A percentile compares a stretch with the other conserved stretches of the same genome.
Evolutionary conservation across 768 basidiomycete genomes (phyloP).

Genomic region (Agrocybe pediades): DNA sequence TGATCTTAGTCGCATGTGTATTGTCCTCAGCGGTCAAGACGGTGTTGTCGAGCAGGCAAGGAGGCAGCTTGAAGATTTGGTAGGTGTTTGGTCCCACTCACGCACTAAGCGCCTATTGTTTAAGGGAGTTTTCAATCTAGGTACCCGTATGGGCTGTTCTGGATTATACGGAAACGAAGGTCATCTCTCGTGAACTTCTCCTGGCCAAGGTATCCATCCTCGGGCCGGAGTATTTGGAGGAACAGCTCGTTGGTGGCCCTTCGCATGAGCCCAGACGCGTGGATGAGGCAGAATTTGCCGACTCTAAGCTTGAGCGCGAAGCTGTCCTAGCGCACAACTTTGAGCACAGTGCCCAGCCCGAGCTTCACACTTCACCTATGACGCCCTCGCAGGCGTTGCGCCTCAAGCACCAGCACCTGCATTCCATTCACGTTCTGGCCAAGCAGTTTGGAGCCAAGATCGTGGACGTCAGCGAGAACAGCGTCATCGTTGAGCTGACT

Average conservation of each 20-base stretch:
- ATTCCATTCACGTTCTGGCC: constrained; percentile 83
- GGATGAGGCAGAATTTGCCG: constrained; percentile 21
- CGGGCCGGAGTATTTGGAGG: constrained; percentile 94
- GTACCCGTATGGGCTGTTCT: constrained; percentile 99
- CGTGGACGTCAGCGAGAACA: constrained; percentile 94
- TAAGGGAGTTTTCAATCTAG: constrained; percentile 38
- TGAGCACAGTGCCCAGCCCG: constrained; percentile 56
- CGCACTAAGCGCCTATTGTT: background rate
- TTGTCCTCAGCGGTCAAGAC: constrained; percentile 95
- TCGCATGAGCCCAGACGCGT: constrained; percentile 72
- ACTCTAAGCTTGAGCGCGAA: constrained; percentile 69
- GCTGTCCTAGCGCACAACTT: constrained; percentile 74
- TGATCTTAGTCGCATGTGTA: constrained; percentile 97
- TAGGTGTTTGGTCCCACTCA: constrained; percentile 44
- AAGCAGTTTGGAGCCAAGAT: constrained; percentile 90
- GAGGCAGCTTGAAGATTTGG: constrained; percentile 93
- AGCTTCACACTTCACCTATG: constrained; percentile 40
- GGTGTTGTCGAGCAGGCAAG: constrained; percentile 97
- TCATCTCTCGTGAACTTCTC: constrained; percentile 91
- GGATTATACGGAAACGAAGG: constrained; percentile 92
- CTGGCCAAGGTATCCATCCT: constrained; percentile 97
- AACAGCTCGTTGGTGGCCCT: constrained; percentile 84
- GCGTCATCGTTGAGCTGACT: constrained; percentile 92
- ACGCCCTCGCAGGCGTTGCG: constrained; percentile 88
- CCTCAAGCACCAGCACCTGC: constrained; percentile 85